Conservation (phyloP, 2,329 filamentous ascomycete species). For the Trichoderma gracile region DNA sequence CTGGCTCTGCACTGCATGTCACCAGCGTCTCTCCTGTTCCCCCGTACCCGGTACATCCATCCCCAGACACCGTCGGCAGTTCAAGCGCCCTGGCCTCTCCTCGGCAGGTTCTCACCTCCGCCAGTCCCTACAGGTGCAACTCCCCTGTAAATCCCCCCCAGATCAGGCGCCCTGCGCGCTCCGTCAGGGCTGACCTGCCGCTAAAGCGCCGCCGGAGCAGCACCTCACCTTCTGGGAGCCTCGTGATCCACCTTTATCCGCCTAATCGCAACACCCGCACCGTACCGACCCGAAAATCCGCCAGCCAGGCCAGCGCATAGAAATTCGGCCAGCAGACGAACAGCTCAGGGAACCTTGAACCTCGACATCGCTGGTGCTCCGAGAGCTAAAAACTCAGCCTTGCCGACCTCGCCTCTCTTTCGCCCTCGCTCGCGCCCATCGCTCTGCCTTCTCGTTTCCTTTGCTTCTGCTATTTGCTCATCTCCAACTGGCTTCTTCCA, state of each 20-base stretch:
- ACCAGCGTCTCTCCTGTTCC: too few species aligned
- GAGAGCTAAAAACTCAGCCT: too few species aligned
- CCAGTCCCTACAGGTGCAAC: too few species aligned
- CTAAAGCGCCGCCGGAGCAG: conserved; percentile 4
- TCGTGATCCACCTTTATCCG: conserved; percentile 28
- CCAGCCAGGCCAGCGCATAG: conserved; percentile 15
- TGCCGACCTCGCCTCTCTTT: neutral
- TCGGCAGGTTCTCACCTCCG: too few species aligned
- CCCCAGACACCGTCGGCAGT: too few species aligned
- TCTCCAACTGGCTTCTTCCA: neutral
- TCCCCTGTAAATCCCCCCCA: conserved; percentile 16
- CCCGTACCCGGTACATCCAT: too few species aligned
- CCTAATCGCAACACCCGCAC: conserved; percentile 22
- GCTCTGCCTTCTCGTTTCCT: neutral
- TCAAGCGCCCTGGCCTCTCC: too few species aligned
- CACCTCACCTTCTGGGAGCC: conserved; percentile 9
- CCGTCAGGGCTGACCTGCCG: conserved; percentile 22
- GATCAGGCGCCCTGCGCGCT: conserved; percentile 16
- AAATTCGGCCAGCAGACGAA: neutral
- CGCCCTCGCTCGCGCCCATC: neutral
- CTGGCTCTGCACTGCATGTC: too few species aligned
- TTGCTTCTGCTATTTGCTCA: neutral
- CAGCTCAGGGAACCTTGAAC: neutral
- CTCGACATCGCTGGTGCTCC: neutral
- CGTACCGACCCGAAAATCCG: conserved; percentile 24